Evolutionary conservation across 345 rosid species (phyloP), one percentile per base, ranked within the genome.

Genomic region (Populus tremula): DNA sequence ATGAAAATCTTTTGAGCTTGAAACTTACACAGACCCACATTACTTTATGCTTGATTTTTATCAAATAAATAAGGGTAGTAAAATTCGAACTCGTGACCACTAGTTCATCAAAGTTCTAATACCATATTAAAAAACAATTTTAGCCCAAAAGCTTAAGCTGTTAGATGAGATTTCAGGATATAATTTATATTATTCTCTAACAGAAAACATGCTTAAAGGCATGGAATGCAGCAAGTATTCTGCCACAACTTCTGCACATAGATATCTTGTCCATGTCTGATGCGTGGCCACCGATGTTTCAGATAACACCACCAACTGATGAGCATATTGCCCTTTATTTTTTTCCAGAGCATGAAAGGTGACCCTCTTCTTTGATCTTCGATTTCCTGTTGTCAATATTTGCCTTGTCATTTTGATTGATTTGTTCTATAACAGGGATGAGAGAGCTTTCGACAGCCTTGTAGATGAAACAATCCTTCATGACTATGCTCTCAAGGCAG

Each of bases 331-430:
- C 16, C 61, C 73, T 81, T 76, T 76, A 76, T 76, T 61, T 76
- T 65, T 80, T 76, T 23, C 83, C 83, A 18, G 63, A 27, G 72
- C 33, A 43, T 71, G 79, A 80, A 74, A 80, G 83, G 80, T 1
- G 41, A 38, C 41, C 7, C 41, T 38, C 41, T 38, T 38, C 41
- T 38, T 38, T 8, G 41, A 38, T 38, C 41, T 38, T 38, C 41
- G 9, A 38, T 13, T 67, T 38, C 1, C n/a, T 36, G 27, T 45
- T 12, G 2, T 13, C 38, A 72, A 21, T 11, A 53, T 9, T 7
- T 47, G 35, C 7, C 7, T n/a, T 31, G 8, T n/a, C 9, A 56
- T 5, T 45, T 59, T 73, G 25, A 66, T 67, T 23, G 18, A 23
- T 67, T 65, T 13, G 5, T 69, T 43, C 25, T 75, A 14, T 72